phyloP scores from a whole-genome alignment of 805 yeast genomes.

The Osmozyma mogii region DNA sequence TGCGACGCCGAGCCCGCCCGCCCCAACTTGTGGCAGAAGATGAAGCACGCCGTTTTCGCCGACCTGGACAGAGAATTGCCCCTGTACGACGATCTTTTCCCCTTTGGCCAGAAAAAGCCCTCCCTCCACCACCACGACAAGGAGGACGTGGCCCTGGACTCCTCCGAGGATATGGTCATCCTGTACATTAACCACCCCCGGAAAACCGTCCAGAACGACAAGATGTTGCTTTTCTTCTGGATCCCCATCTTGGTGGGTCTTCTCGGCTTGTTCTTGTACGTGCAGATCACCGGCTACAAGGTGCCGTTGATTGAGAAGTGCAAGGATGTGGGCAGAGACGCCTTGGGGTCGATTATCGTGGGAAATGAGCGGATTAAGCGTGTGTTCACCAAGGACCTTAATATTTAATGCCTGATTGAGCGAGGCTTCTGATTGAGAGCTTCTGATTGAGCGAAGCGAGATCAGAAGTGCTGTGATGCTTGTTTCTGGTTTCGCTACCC shows the following conservation, averaged over 20 bases:
- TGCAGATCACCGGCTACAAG: conserved; percentile 32
- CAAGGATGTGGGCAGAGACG: conserved; percentile 26
- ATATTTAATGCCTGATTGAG: no score
- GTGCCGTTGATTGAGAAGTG: conserved; percentile 27
- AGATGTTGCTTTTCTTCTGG: conserved; percentile 87
- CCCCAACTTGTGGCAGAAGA: conserved; percentile 34
- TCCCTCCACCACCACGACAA: conserved; percentile 22
- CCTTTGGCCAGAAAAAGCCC: conserved; percentile 30
- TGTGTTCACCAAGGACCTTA: conserved; percentile 24
- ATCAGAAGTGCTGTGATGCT: no score
- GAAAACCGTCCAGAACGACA: conserved; percentile 58
- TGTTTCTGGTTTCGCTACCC: no score
- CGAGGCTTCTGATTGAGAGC: no score
- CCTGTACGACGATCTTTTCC: conserved; percentile 69
- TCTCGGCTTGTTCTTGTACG: conserved; percentile 40
- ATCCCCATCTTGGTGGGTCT: conserved; percentile 63
- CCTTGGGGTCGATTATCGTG: conserved; percentile 35
- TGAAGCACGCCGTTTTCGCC: conserved; percentile 33
- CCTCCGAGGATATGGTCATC: conserved; percentile 36
- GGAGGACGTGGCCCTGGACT: conserved; percentile 29
- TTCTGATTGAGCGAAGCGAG: no score
- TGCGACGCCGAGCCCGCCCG: conserved; percentile 12
- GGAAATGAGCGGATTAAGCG: conserved; percentile 35
- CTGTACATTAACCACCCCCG: conserved; percentile 37
- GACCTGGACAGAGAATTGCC: conserved; percentile 43